These are phyloP conservation scores for Euphorbia celastroides DNA, from an alignment of 441 rosid genomes.

Conservation along the genomic window DNA sequence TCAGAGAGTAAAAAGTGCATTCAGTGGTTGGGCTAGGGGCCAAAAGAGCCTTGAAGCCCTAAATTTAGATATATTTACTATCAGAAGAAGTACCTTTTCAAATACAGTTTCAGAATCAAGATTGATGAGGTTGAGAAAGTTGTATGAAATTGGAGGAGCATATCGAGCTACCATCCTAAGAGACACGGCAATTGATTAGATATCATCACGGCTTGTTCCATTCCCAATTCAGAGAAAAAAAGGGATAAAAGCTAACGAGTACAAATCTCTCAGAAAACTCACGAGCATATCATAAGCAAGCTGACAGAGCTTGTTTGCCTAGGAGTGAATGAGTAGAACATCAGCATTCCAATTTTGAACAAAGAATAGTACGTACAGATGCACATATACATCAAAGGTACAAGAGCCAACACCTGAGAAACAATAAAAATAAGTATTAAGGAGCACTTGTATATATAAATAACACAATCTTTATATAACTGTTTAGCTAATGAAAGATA, in stretches of 20 bases:
- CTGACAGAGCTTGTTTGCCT: slow-evolving; percentile 95
- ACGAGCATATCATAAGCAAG: slow-evolving; percentile 99
- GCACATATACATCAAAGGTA: slow-evolving; percentile 98
- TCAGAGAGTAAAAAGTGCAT: not conserved
- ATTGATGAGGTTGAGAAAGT: slow-evolving; percentile 88
- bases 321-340: slow-evolving; percentile 97
- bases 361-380: slow-evolving; percentile 92
- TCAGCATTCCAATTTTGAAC: slow-evolving; percentile 91
- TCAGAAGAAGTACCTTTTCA: slow-evolving; percentile 57
- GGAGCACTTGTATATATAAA: not conserved
- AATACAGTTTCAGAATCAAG: slow-evolving; percentile 64
- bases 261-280: slow-evolving; percentile 30
- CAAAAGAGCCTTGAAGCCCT: not conserved
- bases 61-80: not conserved
- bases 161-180: slow-evolving; percentile 97
- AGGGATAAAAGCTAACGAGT: not conserved
- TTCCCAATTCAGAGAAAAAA: not conserved
- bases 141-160: slow-evolving; percentile 94
- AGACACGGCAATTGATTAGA: slow-evolving; percentile 15
- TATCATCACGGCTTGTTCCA: slow-evolving; percentile 11
- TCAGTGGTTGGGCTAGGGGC: not conserved
- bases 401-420: slow-evolving; percentile 79
- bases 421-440: slow-evolving; percentile 17
- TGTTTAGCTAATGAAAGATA: slow-evolving; percentile 13
- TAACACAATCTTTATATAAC: too few relatives aligned